Conservation (phyloP, 2,329 filamentous ascomycete species). For the Fusarium irregulare region DNA sequence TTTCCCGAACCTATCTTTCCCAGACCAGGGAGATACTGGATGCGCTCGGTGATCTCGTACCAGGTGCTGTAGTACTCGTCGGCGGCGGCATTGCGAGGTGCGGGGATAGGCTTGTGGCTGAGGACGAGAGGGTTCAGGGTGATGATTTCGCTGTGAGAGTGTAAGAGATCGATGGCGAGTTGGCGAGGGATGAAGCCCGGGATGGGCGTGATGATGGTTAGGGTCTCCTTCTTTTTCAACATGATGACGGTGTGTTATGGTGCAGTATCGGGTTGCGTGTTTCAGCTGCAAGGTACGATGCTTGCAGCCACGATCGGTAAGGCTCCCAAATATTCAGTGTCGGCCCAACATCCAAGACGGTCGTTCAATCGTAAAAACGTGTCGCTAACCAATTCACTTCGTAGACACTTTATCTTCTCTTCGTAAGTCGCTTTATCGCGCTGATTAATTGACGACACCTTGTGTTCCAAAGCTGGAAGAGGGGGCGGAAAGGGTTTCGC, state of each 20-base stretch:
- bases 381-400: neutral
- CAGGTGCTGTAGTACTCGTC: constrained; percentile 80
- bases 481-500: neutral
- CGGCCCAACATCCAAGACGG: neutral
- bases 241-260: constrained; percentile 51
- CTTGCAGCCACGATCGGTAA: constrained; percentile 7
- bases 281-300: constrained; percentile 31
- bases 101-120: constrained; percentile 70
- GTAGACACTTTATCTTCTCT: neutral
- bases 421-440: constrained; percentile 2
- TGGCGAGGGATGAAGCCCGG: constrained; percentile 77
- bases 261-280: constrained; percentile 16
- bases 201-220: constrained; percentile 77
- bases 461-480: neutral
- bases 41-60: constrained; percentile 78
- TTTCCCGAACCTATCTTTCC: constrained; percentile 73
- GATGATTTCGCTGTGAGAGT: constrained; percentile 77
- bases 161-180: constrained; percentile 77
- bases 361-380: constrained; percentile 11
- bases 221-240: constrained; percentile 72
- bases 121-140: constrained; percentile 76
- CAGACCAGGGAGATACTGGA: constrained; percentile 74
- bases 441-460: constrained; percentile 4
- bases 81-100: constrained; percentile 73
- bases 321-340: neutral